Conservation (phyloP, 2,329 filamentous ascomycete species). For the Tolypocladium amazonense region DNA sequence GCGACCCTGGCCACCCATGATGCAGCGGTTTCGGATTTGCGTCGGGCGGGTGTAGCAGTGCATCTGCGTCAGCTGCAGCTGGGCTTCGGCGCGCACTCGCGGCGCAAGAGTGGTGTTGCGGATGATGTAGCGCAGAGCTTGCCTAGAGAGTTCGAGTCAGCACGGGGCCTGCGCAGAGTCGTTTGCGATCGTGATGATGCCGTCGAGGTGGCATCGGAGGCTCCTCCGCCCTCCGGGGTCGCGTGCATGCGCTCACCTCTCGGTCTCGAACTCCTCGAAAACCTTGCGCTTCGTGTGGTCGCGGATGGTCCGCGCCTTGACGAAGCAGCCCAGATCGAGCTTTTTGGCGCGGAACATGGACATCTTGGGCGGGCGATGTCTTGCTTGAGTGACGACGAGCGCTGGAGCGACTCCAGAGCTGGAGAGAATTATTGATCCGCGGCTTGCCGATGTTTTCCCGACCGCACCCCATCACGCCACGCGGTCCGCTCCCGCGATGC, state of each 20-base stretch:
- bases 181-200: neutral
- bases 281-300: constrained; percentile 96
- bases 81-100: constrained; percentile 78
- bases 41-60: constrained; percentile 89
- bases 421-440: neutral
- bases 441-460: neutral
- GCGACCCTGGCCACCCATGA: constrained; percentile 78
- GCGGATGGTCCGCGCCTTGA: constrained; percentile 79
- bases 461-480: neutral
- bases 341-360: constrained; percentile 84
- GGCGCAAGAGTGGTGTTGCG: constrained; percentile 80
- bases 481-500: neutral
- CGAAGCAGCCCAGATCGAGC: constrained; percentile 77
- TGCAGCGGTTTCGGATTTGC: constrained; percentile 89
- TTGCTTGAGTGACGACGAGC: neutral
- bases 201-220: neutral
- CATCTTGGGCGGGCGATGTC: constrained; percentile 38
- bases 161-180: neutral
- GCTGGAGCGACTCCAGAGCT: neutral
- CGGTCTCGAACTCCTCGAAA: constrained; percentile 75
- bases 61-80: constrained; percentile 90
- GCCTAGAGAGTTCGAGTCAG: constrained; percentile 39
- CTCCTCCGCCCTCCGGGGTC: neutral
- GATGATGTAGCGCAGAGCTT: constrained; percentile 87
- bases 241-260: constrained; percentile 50